Percentiles rank a stretch among this genome's conserved stretches.
Evolutionary conservation across 2,329 filamentous ascomycete genomes (phyloP).

Genomic region (Onygenales sp.): DNA sequence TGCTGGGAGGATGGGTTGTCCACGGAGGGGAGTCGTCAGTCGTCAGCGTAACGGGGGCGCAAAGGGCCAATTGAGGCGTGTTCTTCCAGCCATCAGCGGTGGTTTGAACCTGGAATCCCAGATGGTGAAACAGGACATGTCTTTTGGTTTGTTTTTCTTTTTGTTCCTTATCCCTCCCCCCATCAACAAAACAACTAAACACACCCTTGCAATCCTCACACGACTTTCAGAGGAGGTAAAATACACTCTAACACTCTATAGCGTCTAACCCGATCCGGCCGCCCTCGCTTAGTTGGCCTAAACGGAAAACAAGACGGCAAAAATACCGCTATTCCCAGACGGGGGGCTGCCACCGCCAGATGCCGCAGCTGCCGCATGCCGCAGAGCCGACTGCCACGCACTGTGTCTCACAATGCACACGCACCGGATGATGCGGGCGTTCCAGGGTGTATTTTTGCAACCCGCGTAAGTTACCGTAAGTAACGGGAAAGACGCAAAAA

Average conservation of each 20-base stretch:
- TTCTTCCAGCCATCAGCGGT: too few species aligned
- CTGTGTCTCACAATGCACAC: background rate
- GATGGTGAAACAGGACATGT: too few species aligned
- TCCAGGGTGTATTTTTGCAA: background rate
- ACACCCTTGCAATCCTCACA: too few species aligned
- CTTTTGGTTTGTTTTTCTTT: too few species aligned
- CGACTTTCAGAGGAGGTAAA: too few species aligned
- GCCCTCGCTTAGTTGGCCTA: background rate
- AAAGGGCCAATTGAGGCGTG: background rate
- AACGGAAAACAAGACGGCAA: background rate
- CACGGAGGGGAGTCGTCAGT: background rate
- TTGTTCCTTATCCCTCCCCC: too few species aligned
- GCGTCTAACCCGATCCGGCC: too few species aligned
- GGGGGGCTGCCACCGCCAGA: background rate
- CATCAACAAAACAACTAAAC: too few species aligned
- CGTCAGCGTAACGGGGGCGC: background rate
- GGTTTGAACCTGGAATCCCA: too few species aligned
- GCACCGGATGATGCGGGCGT: background rate
- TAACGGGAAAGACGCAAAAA: background rate
- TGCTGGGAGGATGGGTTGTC: background rate
- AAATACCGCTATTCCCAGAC: too few species aligned
- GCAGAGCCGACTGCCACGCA: constrained; percentile 4
- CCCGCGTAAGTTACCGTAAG: background rate
- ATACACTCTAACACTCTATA: too few species aligned
- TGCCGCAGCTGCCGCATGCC: background rate